Percentiles rank a stretch among this genome's conserved stretches.
Conservation (phyloP, 495 filamentous ascomycete species). For the Durotheca rogersii region DNA sequence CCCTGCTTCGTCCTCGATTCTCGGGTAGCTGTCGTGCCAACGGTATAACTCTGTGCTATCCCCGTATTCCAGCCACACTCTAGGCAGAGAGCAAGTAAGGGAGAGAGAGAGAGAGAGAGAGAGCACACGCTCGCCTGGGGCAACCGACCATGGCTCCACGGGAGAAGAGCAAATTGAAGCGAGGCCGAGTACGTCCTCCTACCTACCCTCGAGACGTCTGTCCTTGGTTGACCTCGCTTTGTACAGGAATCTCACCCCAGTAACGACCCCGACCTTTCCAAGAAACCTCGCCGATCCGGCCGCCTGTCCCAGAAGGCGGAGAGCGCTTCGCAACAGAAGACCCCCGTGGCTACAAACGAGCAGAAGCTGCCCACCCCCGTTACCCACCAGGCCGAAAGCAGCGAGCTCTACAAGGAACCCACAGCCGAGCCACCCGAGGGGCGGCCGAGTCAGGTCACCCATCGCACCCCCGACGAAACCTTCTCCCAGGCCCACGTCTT, state of each 20-base stretch:
- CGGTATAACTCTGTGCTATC: too few relatives aligned
- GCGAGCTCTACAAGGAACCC: slow-evolving; percentile 64
- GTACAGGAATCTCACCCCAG: slow-evolving; percentile 49
- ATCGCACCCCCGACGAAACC: slow-evolving; percentile 48
- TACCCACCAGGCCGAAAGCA: slow-evolving; percentile 65
- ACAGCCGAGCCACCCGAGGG: slow-evolving; percentile 72
- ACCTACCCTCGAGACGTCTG: slow-evolving; percentile 24
- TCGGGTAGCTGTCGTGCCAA: too few relatives aligned
- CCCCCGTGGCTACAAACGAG: slow-evolving; percentile 60
- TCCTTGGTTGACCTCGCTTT: slow-evolving; percentile 28
- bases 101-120: not conserved
- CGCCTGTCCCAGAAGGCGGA: slow-evolving; percentile 54
- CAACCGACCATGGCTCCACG: slow-evolving; percentile 53
- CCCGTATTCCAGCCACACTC: too few relatives aligned
- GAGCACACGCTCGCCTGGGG: slow-evolving; percentile 13
- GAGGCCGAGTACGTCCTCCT: slow-evolving; percentile 45
- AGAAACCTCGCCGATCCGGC: slow-evolving; percentile 68
- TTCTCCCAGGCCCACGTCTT: slow-evolving; percentile 49
- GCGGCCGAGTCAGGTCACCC: slow-evolving; percentile 56
- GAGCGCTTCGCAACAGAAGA: slow-evolving; percentile 51
- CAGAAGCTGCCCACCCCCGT: slow-evolving; percentile 80
- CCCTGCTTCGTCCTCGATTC: too few relatives aligned
- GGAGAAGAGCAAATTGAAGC: slow-evolving; percentile 59
- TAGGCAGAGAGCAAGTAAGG: not conserved
- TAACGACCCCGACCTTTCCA: slow-evolving; percentile 49